These are phyloP conservation scores for Phoenix dactylifera DNA, from an alignment of 176 grass and related monocot species.

Conservation along the genomic window DNA sequence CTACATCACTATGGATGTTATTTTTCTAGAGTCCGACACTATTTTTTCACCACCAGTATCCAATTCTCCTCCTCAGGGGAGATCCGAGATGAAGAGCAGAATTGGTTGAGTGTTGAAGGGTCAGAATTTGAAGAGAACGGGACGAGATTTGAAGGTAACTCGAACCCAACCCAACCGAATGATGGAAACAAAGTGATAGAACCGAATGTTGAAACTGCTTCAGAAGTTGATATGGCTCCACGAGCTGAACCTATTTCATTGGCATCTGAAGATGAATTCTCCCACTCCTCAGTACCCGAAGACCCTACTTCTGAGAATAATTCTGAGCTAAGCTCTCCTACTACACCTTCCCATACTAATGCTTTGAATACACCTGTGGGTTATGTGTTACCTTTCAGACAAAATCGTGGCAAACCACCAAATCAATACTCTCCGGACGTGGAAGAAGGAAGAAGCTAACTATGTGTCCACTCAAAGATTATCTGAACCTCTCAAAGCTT, in stretches of 20 bases:
- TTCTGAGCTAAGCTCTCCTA: too few species aligned
- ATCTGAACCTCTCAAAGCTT: not conserved
- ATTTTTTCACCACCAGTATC: not conserved
- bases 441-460: not conserved
- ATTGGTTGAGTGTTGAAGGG: too few species aligned
- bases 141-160: too few species aligned
- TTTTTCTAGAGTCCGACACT: not conserved
- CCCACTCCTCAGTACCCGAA: too few species aligned
- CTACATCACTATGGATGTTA: conserved; percentile 6
- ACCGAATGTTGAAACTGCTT: too few species aligned
- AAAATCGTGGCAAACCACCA: not conserved
- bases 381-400: not conserved
- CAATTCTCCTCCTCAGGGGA: not conserved
- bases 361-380: not conserved
- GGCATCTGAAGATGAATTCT: not conserved
- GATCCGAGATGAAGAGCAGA: not conserved
- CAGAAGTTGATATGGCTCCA: too few species aligned
- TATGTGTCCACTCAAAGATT: not conserved
- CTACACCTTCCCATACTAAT: not conserved
- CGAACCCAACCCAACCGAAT: too few species aligned
- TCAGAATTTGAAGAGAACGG: too few species aligned
- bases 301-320: not conserved
- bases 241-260: too few species aligned
- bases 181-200: too few species aligned
- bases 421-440: not conserved